Conservation (phyloP, 179 eudicot genomes). For the Spinacia oleracea region DNA sequence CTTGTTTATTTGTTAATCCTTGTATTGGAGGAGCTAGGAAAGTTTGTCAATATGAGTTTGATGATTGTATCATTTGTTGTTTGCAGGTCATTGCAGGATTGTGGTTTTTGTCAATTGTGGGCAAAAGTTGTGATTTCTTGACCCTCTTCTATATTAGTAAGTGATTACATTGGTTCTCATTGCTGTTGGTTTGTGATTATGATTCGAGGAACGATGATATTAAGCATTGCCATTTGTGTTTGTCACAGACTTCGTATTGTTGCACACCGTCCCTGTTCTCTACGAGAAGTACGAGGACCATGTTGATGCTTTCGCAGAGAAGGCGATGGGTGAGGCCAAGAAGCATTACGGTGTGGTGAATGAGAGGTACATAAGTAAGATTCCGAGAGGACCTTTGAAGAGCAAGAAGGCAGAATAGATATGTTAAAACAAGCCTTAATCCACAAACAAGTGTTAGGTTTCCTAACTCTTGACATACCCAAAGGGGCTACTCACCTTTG, state of each 20-base stretch:
- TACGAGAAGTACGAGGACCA: constrained; percentile 68
- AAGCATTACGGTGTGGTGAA: constrained; percentile 53
- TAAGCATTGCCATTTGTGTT: background rate
- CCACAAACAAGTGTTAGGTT: constrained; percentile 8
- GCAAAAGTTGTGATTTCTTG: constrained; percentile 63
- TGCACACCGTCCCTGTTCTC: constrained; percentile 57
- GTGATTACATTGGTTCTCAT: constrained; percentile 1
- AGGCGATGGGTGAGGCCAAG: constrained; percentile 49
- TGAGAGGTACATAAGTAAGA: constrained; percentile 57
- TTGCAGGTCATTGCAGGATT: constrained; percentile 52
- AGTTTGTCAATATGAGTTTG: background rate
- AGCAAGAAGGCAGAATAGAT: constrained; percentile 37
- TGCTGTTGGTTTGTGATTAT: background rate
- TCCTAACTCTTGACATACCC: constrained; percentile 8
- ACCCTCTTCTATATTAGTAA: constrained; percentile 67
- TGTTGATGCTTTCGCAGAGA: constrained; percentile 58
- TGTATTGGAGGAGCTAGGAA: background rate
- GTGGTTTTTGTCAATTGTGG: constrained; percentile 57
- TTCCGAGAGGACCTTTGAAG: constrained; percentile 45
- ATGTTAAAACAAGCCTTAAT: background rate
- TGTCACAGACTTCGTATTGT: constrained; percentile 55
- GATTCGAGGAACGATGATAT: background rate
- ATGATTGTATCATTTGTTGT: background rate
- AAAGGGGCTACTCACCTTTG: constrained; percentile 22
- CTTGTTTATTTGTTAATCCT: background rate